Percentiles rank a stretch among this genome's conserved stretches.
phyloP scores from a whole-genome alignment of 257 asterid genomes.

The Anisodus tanguticus region DNA sequence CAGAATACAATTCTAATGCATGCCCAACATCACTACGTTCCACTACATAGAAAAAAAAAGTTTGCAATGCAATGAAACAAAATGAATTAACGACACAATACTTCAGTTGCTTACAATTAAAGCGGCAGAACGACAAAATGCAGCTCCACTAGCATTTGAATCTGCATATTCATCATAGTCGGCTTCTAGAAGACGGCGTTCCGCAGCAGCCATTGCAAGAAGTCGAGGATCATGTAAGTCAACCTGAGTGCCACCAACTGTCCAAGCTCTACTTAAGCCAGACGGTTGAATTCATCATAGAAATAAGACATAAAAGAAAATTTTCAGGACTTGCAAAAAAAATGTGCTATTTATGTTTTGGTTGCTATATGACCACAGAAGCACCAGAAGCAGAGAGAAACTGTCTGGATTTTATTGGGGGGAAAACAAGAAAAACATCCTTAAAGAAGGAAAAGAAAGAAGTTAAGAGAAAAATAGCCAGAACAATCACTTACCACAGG shows the following conservation, averaged over 20 bases:
- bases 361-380: background rate
- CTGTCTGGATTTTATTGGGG: background rate
- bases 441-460: background rate
- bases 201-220: conserved; percentile 55
- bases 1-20: conserved; percentile 14
- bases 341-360: background rate
- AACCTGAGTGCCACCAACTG: conserved; percentile 47
- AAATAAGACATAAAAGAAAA: background rate
- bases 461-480: background rate
- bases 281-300: conserved; percentile 2
- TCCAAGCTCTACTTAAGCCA: conserved; percentile 48
- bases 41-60: conserved; percentile 2
- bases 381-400: conserved; percentile 21
- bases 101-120: conserved; percentile 43
- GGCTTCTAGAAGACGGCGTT: conserved; percentile 50
- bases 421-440: background rate
- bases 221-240: conserved; percentile 53
- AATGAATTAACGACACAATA: background rate
- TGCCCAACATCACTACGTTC: background rate
- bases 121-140: conserved; percentile 58
- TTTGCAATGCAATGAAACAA: background rate
- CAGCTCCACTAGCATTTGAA: conserved; percentile 56
- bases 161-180: conserved; percentile 54
- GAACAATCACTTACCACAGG: conserved; percentile 7
- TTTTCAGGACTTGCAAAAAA: background rate